Conservation (phyloP, 495 filamentous ascomycete genomes). For the Tuber brumale region DNA sequence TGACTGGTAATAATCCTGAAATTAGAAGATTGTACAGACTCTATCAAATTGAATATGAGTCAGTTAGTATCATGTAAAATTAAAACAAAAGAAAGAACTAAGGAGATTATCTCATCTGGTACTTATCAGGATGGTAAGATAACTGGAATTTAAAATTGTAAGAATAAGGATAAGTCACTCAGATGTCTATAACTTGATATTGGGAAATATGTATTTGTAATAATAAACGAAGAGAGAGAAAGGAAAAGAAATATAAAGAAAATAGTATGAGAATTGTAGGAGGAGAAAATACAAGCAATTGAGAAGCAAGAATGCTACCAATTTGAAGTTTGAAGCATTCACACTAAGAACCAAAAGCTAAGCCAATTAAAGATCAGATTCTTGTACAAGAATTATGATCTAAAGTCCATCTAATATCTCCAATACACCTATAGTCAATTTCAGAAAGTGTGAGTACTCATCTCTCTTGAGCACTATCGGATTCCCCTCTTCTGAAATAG, state of each 20-base stretch:
- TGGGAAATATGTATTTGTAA: not conserved
- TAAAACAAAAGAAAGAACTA: not conserved
- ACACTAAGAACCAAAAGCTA: not conserved
- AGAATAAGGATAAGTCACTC: not conserved
- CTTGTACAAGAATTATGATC: not conserved
- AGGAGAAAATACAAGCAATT: not conserved
- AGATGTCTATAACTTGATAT: not conserved
- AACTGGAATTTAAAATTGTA: not conserved
- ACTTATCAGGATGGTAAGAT: not conserved
- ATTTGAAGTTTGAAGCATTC: not conserved
- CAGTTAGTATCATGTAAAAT: not conserved
- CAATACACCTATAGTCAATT: conserved; percentile 10
- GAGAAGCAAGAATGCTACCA: not conserved
- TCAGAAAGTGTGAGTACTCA: conserved; percentile 12
- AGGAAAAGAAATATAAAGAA: not conserved
- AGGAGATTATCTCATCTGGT: not conserved
- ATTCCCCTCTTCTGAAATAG: not conserved
- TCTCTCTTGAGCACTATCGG: conserved; percentile 4
- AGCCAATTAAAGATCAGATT: not conserved
- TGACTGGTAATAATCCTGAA: not conserved
- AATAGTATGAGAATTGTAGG: not conserved
- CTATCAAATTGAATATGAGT: not conserved
- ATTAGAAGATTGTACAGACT: not conserved
- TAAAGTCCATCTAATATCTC: not conserved
- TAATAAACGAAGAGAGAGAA: not conserved